A percentile compares a stretch with the other conserved stretches of the same genome.
Conservation (phyloP, 805 yeast species). For the Cyberlindnera petersonii region DNA sequence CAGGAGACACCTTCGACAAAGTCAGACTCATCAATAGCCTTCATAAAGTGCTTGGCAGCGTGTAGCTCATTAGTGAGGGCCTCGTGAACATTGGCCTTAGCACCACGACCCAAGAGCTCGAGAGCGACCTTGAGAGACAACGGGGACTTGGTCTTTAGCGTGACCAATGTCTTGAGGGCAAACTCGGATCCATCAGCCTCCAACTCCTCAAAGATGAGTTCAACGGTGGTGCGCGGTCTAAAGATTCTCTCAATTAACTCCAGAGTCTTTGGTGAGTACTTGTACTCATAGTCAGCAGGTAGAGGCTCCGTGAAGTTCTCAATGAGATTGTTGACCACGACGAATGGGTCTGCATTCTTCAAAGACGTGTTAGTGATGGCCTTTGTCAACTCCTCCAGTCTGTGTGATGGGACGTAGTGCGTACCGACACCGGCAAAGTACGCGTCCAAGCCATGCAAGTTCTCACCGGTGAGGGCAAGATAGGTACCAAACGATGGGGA, state of each 20-base stretch:
- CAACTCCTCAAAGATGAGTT: slow-evolving; percentile 45
- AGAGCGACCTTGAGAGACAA: slow-evolving; percentile 73
- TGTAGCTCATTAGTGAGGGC: slow-evolving; percentile 71
- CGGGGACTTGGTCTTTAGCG: slow-evolving; percentile 64
- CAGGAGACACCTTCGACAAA: slow-evolving; percentile 67
- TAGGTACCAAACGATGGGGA: slow-evolving; percentile 83
- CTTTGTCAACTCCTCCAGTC: slow-evolving; percentile 55
- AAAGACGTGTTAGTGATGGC: slow-evolving; percentile 48
- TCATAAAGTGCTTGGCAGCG: slow-evolving; percentile 73
- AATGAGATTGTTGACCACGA: slow-evolving; percentile 63
- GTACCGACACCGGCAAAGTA: slow-evolving; percentile 84
- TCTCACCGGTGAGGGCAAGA: slow-evolving; percentile 81
- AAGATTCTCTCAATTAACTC: slow-evolving; percentile 68
- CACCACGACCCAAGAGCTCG: slow-evolving; percentile 61
- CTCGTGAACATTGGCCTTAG: slow-evolving; percentile 51
- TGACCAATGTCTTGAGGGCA: slow-evolving; percentile 54
- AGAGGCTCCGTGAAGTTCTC: slow-evolving; percentile 73
- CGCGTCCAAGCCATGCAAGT: slow-evolving; percentile 74
- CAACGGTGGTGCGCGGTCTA: slow-evolving; percentile 41
- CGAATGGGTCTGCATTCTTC: slow-evolving; percentile 28
- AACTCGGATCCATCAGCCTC: slow-evolving; percentile 56
- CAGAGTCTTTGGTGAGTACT: slow-evolving; percentile 52
- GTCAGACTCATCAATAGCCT: slow-evolving; percentile 53
- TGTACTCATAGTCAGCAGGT: slow-evolving; percentile 60
- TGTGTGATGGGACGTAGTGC: slow-evolving; percentile 73